Evolutionary conservation across 441 rosid species (phyloP).

Genomic region (Sinapis alba): DNA sequence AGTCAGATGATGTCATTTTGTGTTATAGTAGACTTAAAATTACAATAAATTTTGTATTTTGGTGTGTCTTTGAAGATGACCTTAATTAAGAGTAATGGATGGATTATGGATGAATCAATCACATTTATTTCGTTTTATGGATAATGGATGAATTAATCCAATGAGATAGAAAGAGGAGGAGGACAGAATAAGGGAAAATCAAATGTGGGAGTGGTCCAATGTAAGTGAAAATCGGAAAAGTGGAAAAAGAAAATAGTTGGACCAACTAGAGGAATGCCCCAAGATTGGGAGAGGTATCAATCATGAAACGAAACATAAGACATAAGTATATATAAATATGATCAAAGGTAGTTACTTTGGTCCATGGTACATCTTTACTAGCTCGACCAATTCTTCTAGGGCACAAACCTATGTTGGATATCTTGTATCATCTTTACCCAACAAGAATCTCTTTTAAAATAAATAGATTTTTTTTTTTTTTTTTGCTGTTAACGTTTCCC

Average conservation of each 20-base stretch:
- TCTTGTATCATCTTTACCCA: constrained; percentile 41
- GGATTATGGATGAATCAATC: background rate
- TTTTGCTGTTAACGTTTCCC: constrained; percentile 32
- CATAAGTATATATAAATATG: constrained; percentile 24
- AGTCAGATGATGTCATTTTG: too few relatives aligned
- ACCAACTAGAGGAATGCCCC: constrained; percentile 44
- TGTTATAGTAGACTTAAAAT: too few relatives aligned
- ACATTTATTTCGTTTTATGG: background rate
- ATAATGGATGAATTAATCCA: background rate
- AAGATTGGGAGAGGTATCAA: constrained; percentile 46
- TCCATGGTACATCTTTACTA: constrained; percentile 41
- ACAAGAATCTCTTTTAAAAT: constrained; percentile 21
- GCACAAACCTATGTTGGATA: constrained; percentile 37
- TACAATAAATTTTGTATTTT: too few relatives aligned
- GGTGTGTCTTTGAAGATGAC: background rate
- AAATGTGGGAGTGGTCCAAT: constrained; percentile 42
- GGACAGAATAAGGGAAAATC: background rate
- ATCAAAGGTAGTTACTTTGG: constrained; percentile 42
- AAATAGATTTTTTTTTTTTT: background rate
- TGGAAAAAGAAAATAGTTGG: constrained; percentile 33
- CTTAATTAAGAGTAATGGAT: background rate
- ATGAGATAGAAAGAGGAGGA: background rate
- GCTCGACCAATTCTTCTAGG: constrained; percentile 39
- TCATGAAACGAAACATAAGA: constrained; percentile 24
- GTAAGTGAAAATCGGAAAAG: constrained; percentile 40